These are phyloP conservation scores for Boletus rufocinnamomeus DNA, from an alignment of 768 basidiomycete genomes.

Conservation along the genomic window DNA sequence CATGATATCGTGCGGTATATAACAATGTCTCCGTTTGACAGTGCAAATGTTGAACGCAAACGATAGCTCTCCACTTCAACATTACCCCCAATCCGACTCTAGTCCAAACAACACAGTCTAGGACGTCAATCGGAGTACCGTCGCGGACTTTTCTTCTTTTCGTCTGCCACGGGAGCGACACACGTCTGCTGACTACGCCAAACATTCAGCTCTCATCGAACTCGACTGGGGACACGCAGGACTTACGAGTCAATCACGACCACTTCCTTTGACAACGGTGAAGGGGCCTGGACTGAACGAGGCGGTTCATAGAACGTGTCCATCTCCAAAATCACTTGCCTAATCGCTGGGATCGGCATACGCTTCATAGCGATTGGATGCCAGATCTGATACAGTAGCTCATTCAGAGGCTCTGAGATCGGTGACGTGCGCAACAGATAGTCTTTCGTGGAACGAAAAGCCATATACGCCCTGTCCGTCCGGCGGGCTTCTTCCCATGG, in stretches of 20 bases:
- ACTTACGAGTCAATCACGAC: constrained; percentile 20
- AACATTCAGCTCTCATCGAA: neutral
- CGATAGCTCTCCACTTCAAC: neutral
- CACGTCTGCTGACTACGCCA: constrained; percentile 15
- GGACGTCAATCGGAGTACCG: neutral
- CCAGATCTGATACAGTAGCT: constrained; percentile 18
- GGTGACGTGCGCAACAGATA: constrained; percentile 4
- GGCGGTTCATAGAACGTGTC: constrained; percentile 14
- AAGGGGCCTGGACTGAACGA: neutral
- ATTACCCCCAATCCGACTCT: neutral
- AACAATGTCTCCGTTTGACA: neutral
- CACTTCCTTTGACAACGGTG: constrained; percentile 1
- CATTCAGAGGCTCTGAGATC: constrained; percentile 14
- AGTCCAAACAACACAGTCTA: neutral
- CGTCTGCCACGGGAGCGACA: neutral
- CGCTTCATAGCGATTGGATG: constrained; percentile 14
- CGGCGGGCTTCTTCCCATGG: constrained; percentile 20
- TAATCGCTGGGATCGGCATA: constrained; percentile 22
- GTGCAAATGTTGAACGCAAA: neutral
- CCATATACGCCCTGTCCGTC: neutral
- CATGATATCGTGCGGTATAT: neutral
- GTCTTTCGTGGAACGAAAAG: constrained; percentile 3
- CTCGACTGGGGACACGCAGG: too few relatives aligned
- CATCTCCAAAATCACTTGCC: constrained; percentile 16
- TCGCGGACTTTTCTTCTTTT: neutral